Percentiles rank a stretch among this genome's conserved stretches.
Evolutionary conservation across 306 rosid genomes (phyloP).

Genomic region (Malus sylvestris): DNA sequence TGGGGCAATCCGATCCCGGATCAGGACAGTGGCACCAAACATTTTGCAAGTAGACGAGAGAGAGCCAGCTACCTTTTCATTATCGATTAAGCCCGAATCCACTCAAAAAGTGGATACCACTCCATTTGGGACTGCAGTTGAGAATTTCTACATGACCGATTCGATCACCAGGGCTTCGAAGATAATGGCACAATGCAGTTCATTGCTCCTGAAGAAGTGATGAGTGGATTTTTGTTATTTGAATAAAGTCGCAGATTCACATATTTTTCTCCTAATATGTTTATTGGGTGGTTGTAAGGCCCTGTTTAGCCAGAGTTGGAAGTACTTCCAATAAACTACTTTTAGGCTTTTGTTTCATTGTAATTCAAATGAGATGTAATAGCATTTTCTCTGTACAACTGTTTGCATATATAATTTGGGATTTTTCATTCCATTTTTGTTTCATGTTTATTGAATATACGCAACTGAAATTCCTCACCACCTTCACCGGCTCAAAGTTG

Average conservation of each 20-base stretch:
- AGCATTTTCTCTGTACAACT: slow-evolving; percentile 28
- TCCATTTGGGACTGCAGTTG: slow-evolving; percentile 55
- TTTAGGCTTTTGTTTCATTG: slow-evolving; percentile 22
- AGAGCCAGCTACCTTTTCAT: slow-evolving; percentile 67
- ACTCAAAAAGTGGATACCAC: slow-evolving; percentile 36
- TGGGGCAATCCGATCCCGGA: slow-evolving; percentile 54
- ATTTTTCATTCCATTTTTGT: slow-evolving; percentile 6
- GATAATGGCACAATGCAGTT: slow-evolving; percentile 99
- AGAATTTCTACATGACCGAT: slow-evolving; percentile 96
- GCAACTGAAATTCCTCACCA: neutral
- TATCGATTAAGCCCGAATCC: slow-evolving; percentile 57
- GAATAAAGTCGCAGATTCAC: slow-evolving; percentile 31
- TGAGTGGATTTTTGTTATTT: slow-evolving; percentile 15
- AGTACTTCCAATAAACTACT: slow-evolving; percentile 37
- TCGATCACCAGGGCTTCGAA: slow-evolving; percentile 97
- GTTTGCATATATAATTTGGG: neutral
- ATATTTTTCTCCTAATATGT: neutral
- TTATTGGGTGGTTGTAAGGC: slow-evolving; percentile 18
- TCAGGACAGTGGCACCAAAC: slow-evolving; percentile 78
- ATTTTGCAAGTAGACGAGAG: slow-evolving; percentile 68
- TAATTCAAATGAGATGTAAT: slow-evolving; percentile 31
- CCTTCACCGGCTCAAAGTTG: too few species aligned
- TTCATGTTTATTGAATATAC: neutral
- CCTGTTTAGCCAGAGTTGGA: slow-evolving; percentile 31
- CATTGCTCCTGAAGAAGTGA: slow-evolving; percentile 73